Base-by-base conservation (phyloP, 768 basidiomycete species). In the Pisolithus sp. region DNA sequence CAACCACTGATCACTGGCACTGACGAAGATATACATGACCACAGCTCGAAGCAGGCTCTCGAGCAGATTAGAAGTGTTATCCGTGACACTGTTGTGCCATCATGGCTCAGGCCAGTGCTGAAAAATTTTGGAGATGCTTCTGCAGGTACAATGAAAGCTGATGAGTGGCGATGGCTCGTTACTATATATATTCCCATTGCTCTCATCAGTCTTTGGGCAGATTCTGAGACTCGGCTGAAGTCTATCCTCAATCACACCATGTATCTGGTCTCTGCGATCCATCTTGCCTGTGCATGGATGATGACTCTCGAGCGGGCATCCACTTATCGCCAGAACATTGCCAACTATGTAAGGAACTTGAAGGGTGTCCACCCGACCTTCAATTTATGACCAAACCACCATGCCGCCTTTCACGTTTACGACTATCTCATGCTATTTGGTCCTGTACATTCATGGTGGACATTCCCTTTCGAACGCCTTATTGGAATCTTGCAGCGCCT, bases 361-460 rank as follows among this genome's bases (percentile, higher is more conserved):
- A 23, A 51, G 8, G 4, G 48, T 1, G n/a, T 68, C 8, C 62
- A 66, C 26, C 64, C 68, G 3, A 39, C 44, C 12, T 42, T 18
- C 1, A 21, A 49, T 4, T 15, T 43, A 13, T 47, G 36, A 13
- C 59, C 63, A 7, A 73, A 70, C 42, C 43, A 63, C n/a, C 73
- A 73, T 41, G 51, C 62, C 21, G 56, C 64, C 3, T 50, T 67
- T 26, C 69, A 64, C 41, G 38, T 70, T 5, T 55, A 61, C 17
- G 63, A 73, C 13, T 72, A 71, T 46, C 54, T 72, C 0, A 7
- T 56, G 0, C 53, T 65, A 2, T 73, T 72, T 50, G 68, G 74
- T 0, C 72, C 71, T 18, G 57, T 68, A 0, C 59, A 62, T 38
- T 63, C 62, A 2, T 76, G 71, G 74, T 74, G 71, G 69, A 57